Percentiles rank a stretch among this genome's conserved stretches.
Evolutionary conservation across 1,284 basidiomycete genomes (phyloP).

Genomic region (Takashimella tepidaria): DNA sequence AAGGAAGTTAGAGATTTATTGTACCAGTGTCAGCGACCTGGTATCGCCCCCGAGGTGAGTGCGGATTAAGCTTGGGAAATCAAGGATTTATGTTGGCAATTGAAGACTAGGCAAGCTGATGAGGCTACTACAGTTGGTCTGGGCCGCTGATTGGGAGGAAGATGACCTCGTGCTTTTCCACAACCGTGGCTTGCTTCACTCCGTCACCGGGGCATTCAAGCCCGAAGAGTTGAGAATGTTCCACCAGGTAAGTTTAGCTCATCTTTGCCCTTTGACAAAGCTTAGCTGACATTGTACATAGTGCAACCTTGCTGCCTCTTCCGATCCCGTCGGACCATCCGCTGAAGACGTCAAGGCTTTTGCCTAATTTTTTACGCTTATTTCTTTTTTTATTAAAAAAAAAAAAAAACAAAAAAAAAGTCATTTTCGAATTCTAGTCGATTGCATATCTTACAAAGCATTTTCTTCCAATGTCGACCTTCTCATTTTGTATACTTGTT

Average conservation of each 20-base stretch:
- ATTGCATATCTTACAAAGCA: too few species aligned
- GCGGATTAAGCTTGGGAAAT: background rate
- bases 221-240: slow-evolving; percentile 66
- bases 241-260: slow-evolving; percentile 54
- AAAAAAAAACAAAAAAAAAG: too few species aligned
- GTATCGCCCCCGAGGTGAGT: slow-evolving; percentile 59
- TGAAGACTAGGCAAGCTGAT: background rate
- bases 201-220: slow-evolving; percentile 69
- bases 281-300: slow-evolving; percentile 17
- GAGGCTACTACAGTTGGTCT: slow-evolving; percentile 33
- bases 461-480: too few species aligned
- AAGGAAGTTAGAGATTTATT: slow-evolving; percentile 64
- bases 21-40: slow-evolving; percentile 74
- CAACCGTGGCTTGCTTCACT: slow-evolving; percentile 70
- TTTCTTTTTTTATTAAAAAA: too few species aligned
- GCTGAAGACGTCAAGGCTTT: slow-evolving; percentile 60
- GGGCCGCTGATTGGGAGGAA: slow-evolving; percentile 57
- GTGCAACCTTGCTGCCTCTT: slow-evolving; percentile 73
- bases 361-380: slow-evolving; percentile 54
- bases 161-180: slow-evolving; percentile 65
- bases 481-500: too few species aligned
- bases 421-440: too few species aligned
- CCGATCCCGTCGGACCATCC: slow-evolving; percentile 61
- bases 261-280: background rate
- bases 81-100: background rate